Evolutionary conservation across 2,329 filamentous ascomycete species (phyloP).

Genomic region (Pseudogymnoascus sp.): DNA sequence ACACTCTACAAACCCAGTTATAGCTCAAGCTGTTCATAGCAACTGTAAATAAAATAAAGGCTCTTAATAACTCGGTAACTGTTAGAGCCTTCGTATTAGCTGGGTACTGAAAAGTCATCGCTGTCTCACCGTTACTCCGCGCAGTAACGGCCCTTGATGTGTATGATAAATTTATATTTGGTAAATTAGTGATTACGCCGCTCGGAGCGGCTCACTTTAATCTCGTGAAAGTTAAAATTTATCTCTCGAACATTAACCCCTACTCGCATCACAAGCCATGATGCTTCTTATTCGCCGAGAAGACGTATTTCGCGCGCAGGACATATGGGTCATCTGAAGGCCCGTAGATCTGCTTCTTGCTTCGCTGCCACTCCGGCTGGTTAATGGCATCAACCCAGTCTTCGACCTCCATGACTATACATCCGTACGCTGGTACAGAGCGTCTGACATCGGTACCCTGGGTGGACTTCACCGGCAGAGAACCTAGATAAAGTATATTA

Average conservation of each 20-base stretch:
- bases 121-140: not conserved
- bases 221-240: not conserved
- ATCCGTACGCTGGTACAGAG: constrained; percentile 69
- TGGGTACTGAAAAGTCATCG: not conserved
- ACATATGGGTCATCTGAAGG: constrained; percentile 55
- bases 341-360: constrained; percentile 50
- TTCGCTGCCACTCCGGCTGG: constrained; percentile 76
- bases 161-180: not conserved
- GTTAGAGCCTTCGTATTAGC: not conserved
- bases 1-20: not conserved
- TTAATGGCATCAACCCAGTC: constrained; percentile 95
- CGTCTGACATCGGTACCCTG: constrained; percentile 57
- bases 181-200: not conserved
- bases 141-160: not conserved
- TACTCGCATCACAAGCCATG: not conserved
- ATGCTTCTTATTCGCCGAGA: constrained; percentile 30
- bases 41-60: constrained; percentile 8
- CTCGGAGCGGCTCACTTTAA: not conserved
- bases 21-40: not conserved
- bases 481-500: constrained; percentile 26
- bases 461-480: constrained; percentile 59
- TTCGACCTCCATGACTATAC: constrained; percentile 84
- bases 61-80: not conserved
- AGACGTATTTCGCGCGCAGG: constrained; percentile 55
- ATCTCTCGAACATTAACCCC: not conserved